Conservation (phyloP, 768 basidiomycete species). For the Sporobolomyces roseus region DNA sequence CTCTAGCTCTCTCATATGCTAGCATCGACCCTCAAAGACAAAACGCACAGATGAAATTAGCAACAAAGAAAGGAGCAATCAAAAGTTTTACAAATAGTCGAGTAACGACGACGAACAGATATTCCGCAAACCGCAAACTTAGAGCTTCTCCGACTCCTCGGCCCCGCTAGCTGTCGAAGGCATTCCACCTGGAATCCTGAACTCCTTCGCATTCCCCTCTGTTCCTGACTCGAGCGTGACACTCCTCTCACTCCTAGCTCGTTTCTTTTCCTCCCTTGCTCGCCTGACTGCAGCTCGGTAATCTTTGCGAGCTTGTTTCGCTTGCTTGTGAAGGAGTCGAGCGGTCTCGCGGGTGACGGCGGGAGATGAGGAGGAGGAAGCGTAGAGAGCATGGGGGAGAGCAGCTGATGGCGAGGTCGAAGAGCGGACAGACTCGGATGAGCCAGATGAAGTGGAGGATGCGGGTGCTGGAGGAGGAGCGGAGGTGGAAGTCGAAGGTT, state of each 20-base stretch:
- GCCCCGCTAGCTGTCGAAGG: too few relatives aligned
- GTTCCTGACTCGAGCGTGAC: too few relatives aligned
- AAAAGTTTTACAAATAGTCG: too few relatives aligned
- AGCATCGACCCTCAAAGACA: too few relatives aligned
- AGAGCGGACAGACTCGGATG: background rate
- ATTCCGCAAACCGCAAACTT: too few relatives aligned
- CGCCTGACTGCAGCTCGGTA: slow-evolving; percentile 13
- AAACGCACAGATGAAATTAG: too few relatives aligned
- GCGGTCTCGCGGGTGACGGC: slow-evolving; percentile 1
- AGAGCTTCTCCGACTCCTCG: too few relatives aligned
- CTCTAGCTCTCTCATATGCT: too few relatives aligned
- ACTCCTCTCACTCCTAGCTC: background rate
- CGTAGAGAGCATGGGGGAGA: background rate
- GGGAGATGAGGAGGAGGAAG: background rate
- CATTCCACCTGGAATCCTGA: too few relatives aligned
- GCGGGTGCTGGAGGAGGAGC: background rate
- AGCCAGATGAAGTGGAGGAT: background rate
- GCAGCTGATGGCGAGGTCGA: background rate
- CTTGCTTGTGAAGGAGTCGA: slow-evolving; percentile 14
- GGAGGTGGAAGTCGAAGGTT: background rate
- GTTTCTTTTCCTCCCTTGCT: slow-evolving; percentile 10
- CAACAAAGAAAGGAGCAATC: too few relatives aligned
- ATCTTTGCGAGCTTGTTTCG: slow-evolving; percentile 16
- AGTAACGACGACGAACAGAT: too few relatives aligned
- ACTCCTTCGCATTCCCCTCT: too few relatives aligned